Evolutionary conservation across 768 basidiomycete species (phyloP), one percentile per base, ranked within the genome.

Genomic region (Leccinellum albellum): DNA sequence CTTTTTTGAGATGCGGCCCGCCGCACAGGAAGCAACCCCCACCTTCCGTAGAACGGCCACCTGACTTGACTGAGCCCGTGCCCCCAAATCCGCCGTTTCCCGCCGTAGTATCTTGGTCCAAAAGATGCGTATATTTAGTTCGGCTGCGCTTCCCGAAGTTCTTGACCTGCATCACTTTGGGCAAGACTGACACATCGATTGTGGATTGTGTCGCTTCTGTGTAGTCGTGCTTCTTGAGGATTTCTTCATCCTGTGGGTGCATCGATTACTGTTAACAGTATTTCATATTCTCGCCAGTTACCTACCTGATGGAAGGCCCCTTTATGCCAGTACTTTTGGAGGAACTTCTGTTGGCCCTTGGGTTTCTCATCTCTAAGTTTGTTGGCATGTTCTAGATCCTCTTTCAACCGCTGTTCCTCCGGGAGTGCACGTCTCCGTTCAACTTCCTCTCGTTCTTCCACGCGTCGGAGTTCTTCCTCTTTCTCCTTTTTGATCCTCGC

Each of bases 271-370:
- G 37, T 40, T 33, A 52, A 23, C 57, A 55, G n/a, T 13, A 57
- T 42, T 31, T 53, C n/a, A 35, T 46, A 44, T 40, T 51, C 26
- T 56, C 6, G 12, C 35, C 14, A 58, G 45, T 42, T 12, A 68
- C 80, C 31, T 57, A 91, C 94, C 82, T 95, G 92, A 71, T 97
- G 94, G 79, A 98, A 99, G 58, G 96, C 97, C 65, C 97, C 97
- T 74, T 96, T 98, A 78, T 99, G 97, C 86, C 94, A 98, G 71
- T 97, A 99, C 74, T 97, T 98, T 71, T 98, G 94, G 60, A 98
- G 73, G 75, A 98, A 98, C 68, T 86, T 91, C 69, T 94, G 90
- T 60, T 91, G 82, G 3, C 91, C 93, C 69, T 97, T 90, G 1
- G 91, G 90, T 73, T 95, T 96, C 53, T 91, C 91, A 54, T 88